Evolutionary conservation across 2,329 filamentous ascomycete species (phyloP), one percentile per base, ranked within the genome.

Genomic region (Trichoderma sp.): DNA sequence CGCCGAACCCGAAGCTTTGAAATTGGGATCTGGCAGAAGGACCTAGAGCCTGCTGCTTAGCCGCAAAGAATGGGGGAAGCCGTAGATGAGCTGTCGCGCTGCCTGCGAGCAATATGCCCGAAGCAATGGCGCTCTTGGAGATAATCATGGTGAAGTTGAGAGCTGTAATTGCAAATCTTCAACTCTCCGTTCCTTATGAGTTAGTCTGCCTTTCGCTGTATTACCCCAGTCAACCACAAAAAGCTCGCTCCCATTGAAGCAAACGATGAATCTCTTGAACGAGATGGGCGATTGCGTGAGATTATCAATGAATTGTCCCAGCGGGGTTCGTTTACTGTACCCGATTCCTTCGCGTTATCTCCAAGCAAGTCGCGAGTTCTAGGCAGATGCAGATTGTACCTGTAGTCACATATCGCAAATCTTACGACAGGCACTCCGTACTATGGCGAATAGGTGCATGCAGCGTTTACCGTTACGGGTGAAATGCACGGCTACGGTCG

Each of bases 311-410:
- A 24, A 14, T 7, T 34, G 6, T 12, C 6, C n/a, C n/a, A 6
- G 56, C 56, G 66, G 66, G 66, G 66, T 61, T 32, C 68, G 57
- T 57, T 18, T 70, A 63, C 68, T n/a, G 68, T 70, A 63, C 68
- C 68, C 68, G 68, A 30, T 57, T 30, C 3, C 30, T n/a, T 56
- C 68, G 43, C 68, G 32, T 61, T 18, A 26, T 57, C 21, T 9
- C 21, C 21, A 21, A 67, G 21, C 5, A 21, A 0, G n/a, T 51
- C 43, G 43, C 43, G 43, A 51, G 43, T 12, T 21, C 43, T 51
- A 51, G 43, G 4, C 43, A 21, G 1, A 51, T 12, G 43, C 43
- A 12, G n/a, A 51, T 51, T 51, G 43, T 47, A n/a, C 36, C 15
- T 39, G 18, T 47, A 47, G 11, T 51, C 43, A 51, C 43, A 51